Percentiles rank a stretch among this genome's conserved stretches.
phyloP scores from a whole-genome alignment of 2,329 filamentous ascomycete genomes.

The Fusarium heterosporum region DNA sequence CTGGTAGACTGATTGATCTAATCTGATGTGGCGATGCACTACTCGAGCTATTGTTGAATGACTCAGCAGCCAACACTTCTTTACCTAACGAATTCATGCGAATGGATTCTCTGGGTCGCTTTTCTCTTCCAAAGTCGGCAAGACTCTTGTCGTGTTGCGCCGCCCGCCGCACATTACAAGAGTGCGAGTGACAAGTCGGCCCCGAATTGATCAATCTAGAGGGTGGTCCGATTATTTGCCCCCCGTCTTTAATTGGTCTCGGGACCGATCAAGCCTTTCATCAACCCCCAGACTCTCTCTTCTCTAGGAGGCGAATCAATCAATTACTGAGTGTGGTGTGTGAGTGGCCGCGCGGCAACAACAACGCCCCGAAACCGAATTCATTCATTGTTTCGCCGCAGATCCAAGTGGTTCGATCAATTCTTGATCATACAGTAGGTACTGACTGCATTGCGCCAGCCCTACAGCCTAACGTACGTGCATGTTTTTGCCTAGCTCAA shows the following conservation, averaged over 20 bases:
- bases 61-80: constrained; percentile 31
- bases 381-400: constrained; percentile 19
- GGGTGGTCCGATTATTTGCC: constrained; percentile 19
- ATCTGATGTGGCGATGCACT: constrained; percentile 35
- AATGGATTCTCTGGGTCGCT: constrained; percentile 8
- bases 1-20: constrained; percentile 22
- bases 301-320: constrained; percentile 13
- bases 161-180: constrained; percentile 18
- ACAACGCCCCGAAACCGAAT: constrained; percentile 10
- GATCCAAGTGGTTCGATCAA: constrained; percentile 42
- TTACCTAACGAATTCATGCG: not conserved
- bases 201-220: constrained; percentile 9
- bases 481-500: constrained; percentile 32
- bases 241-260: constrained; percentile 33
- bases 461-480: constrained; percentile 34
- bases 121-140: constrained; percentile 17
- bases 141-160: constrained; percentile 7
- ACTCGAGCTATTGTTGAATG: constrained; percentile 15
- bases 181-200: constrained; percentile 17
- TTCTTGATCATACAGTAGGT: constrained; percentile 5
- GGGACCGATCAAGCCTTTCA: constrained; percentile 35
- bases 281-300: constrained; percentile 13
- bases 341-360: constrained; percentile 43
- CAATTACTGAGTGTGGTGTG: not conserved
- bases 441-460: not conserved